Evolutionary conservation across 768 basidiomycete species (phyloP).

Genomic region (Mycena haematopus): DNA sequence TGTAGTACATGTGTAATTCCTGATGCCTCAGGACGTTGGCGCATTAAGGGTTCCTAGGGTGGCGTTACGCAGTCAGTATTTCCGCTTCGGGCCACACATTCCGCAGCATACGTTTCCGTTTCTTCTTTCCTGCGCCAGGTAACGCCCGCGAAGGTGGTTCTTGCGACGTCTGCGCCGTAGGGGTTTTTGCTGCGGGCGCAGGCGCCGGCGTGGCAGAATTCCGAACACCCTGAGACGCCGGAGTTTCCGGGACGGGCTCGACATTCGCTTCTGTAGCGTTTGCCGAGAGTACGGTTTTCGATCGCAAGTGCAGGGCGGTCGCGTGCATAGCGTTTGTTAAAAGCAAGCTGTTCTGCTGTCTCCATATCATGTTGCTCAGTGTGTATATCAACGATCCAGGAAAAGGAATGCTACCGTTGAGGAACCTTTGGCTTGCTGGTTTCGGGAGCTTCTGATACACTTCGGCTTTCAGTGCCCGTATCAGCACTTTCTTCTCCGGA

Average conservation of each 20-base stretch:
- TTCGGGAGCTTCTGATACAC: constrained; percentile 34
- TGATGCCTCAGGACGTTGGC: constrained; percentile 1
- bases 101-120: constrained; percentile 71
- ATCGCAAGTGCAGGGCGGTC: constrained; percentile 76
- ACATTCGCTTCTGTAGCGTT: constrained; percentile 40
- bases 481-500: constrained; percentile 35
- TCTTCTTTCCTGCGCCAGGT: constrained; percentile 68
- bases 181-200: constrained; percentile 35
- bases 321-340: constrained; percentile 82
- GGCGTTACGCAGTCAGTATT: constrained; percentile 7
- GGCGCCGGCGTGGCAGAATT: constrained; percentile 33
- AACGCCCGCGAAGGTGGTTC: constrained; percentile 56
- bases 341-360: constrained; percentile 70
- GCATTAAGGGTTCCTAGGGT: constrained; percentile 42
- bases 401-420: constrained; percentile 13
- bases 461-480: constrained; percentile 31
- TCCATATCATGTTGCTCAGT: constrained; percentile 39
- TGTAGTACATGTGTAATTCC: too few species aligned
- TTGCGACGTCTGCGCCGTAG: constrained; percentile 45
- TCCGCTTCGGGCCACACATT: background rate
- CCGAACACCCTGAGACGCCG: constrained; percentile 23
- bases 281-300: constrained; percentile 58
- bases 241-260: constrained; percentile 33
- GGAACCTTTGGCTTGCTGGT: constrained; percentile 33
- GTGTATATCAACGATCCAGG: constrained; percentile 39